Evolutionary conservation across 441 rosid species (phyloP).

Genomic region (Erysimum cheiri): DNA sequence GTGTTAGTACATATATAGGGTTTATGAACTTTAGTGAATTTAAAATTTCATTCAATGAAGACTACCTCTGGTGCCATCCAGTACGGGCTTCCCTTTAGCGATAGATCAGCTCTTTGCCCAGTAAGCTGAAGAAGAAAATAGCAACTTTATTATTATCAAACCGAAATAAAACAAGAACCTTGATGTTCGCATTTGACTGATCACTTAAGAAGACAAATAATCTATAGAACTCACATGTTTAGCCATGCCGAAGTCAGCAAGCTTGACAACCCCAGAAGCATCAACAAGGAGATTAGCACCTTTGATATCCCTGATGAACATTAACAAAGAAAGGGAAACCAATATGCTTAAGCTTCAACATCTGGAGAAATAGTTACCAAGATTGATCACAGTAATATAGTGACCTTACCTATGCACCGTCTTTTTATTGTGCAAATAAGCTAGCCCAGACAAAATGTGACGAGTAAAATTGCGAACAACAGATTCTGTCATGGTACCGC

Average conservation of each 20-base stretch:
- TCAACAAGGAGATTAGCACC: conserved; percentile 98
- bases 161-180: conserved; percentile 8
- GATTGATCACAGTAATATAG: not conserved
- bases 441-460: conserved; percentile 87
- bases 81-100: conserved; percentile 93
- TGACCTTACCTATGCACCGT: conserved; percentile 82
- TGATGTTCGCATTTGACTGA: not conserved
- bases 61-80: conserved; percentile 99
- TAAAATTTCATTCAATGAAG: conserved; percentile 19
- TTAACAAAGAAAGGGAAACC: conserved; percentile 23
- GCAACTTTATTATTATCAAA: conserved; percentile 29
- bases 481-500: conserved; percentile 90
- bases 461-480: conserved; percentile 92
- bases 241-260: conserved; percentile 99
- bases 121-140: conserved; percentile 63
- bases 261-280: conserved; percentile 94
- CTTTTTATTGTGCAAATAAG: conserved; percentile 85
- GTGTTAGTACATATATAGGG: conserved; percentile 35
- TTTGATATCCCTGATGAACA: conserved; percentile 79
- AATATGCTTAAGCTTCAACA: conserved; percentile 14
- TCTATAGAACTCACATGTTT: conserved; percentile 73
- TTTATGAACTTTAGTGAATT: not conserved
- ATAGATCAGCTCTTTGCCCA: conserved; percentile 87
- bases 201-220: conserved; percentile 5
- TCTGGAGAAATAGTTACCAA: conserved; percentile 15